Evolutionary conservation across 2,329 filamentous ascomycete species (phyloP).

Genomic region (Epichloe sp.): DNA sequence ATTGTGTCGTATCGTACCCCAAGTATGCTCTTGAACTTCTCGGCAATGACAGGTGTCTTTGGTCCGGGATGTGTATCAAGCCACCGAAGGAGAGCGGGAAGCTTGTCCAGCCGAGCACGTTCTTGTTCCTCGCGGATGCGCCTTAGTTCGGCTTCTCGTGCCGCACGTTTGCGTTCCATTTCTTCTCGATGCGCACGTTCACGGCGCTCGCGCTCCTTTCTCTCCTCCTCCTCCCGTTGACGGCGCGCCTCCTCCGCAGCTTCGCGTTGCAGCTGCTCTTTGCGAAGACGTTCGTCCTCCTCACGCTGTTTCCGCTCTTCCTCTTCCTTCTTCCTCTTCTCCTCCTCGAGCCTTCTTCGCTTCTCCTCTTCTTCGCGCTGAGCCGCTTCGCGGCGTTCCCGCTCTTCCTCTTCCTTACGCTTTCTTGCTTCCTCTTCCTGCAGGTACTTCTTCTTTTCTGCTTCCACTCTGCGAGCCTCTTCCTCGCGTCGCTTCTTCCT

Average conservation of each 20-base stretch:
- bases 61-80: constrained; percentile 40
- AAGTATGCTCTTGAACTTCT: constrained; percentile 42
- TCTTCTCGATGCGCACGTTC: constrained; percentile 31
- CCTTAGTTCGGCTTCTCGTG: constrained; percentile 37
- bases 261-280: constrained; percentile 33
- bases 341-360: constrained; percentile 24
- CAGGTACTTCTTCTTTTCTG: constrained; percentile 18
- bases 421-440: constrained; percentile 23
- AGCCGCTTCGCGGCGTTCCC: constrained; percentile 21
- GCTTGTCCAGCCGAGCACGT: constrained; percentile 37
- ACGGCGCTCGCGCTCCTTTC: constrained; percentile 34
- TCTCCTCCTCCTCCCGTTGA: constrained; percentile 39
- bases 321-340: constrained; percentile 25
- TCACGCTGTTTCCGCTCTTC: constrained; percentile 26
- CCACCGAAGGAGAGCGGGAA: constrained; percentile 50
- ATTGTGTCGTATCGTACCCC: constrained; percentile 54
- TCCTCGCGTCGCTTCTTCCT: constrained; percentile 23
- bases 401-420: constrained; percentile 17
- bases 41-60: constrained; percentile 35
- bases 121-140: constrained; percentile 42
- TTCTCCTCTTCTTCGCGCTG: constrained; percentile 24
- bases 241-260: constrained; percentile 36
- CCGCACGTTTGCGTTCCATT: constrained; percentile 34
- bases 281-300: constrained; percentile 32
- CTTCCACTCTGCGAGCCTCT: constrained; percentile 19